A percentile compares a stretch with the other conserved stretches of the same genome.
Conservation (phyloP, 768 basidiomycete species). For the Scleroderma citrinum region DNA sequence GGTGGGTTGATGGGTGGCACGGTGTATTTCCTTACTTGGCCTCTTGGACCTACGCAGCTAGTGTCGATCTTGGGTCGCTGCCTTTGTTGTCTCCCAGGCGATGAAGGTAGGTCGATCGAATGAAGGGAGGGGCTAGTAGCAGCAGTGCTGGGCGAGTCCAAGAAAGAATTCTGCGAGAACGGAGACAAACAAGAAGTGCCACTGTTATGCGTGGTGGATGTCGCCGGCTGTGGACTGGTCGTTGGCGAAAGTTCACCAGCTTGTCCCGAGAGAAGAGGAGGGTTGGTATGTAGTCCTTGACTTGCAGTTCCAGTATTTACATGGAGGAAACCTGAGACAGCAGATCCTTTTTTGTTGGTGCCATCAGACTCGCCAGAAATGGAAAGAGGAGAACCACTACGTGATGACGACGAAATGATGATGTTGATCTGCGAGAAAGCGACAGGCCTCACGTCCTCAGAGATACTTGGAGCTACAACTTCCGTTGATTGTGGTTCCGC, state of each 20-base stretch:
- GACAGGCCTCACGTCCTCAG: slow-evolving; percentile 7
- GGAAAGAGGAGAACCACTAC: slow-evolving; percentile 22
- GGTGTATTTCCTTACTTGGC: slow-evolving; percentile 26
- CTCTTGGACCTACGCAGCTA: slow-evolving; percentile 26
- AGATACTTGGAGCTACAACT: slow-evolving; percentile 7
- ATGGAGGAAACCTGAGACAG: slow-evolving; percentile 8
- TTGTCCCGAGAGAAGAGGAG: slow-evolving; percentile 11
- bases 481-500: slow-evolving; percentile 9
- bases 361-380: slow-evolving; percentile 23
- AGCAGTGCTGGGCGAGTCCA: slow-evolving; percentile 21
- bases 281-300: slow-evolving; percentile 11
- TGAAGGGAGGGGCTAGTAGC: slow-evolving; percentile 22
- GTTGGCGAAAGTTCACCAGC: slow-evolving; percentile 19
- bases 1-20: slow-evolving; percentile 27
- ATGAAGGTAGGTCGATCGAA: slow-evolving; percentile 13
- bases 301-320: slow-evolving; percentile 24
- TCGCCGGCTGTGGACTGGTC: slow-evolving; percentile 21
- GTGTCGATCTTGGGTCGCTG: slow-evolving; percentile 29
- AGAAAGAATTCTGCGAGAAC: slow-evolving; percentile 22
- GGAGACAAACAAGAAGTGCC: slow-evolving; percentile 19
- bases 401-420: slow-evolving; percentile 25
- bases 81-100: slow-evolving; percentile 19
- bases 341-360: slow-evolving; percentile 22
- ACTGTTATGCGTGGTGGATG: slow-evolving; percentile 21
- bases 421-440: slow-evolving; percentile 27